Conservation (phyloP, 108 stramenopile genomes). For the Cyclotella kingstonii region DNA sequence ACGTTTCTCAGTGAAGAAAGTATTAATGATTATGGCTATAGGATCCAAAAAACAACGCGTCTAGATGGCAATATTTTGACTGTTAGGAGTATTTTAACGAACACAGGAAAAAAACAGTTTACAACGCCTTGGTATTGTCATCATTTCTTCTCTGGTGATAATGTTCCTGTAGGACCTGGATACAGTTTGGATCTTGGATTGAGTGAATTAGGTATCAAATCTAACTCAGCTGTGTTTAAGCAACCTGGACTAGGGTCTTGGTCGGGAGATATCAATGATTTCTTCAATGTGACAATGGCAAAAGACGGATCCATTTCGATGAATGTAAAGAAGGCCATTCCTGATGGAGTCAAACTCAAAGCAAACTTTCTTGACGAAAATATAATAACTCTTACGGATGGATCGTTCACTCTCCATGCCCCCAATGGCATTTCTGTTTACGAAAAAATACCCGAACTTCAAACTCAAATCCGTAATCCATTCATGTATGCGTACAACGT, state of each 20-base stretch:
- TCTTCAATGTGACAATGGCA: constrained; percentile 44
- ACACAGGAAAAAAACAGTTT: constrained; percentile 66
- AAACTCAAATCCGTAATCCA: constrained; percentile 35
- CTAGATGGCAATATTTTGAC: constrained; percentile 52
- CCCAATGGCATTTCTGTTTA: constrained; percentile 58
- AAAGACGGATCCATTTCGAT: constrained; percentile 49
- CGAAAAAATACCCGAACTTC: constrained; percentile 62
- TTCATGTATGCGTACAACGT: constrained; percentile 81
- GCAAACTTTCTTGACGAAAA: constrained; percentile 72
- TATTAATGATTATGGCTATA: constrained; percentile 54
- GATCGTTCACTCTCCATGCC: constrained; percentile 58
- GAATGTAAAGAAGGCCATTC: constrained; percentile 49
- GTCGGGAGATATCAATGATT: constrained; percentile 60
- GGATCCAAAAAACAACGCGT: constrained; percentile 52
- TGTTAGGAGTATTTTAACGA: constrained; percentile 63
- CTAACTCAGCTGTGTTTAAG: constrained; percentile 45
- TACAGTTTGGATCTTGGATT: constrained; percentile 62
- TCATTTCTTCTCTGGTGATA: constrained; percentile 78
- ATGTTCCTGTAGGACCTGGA: constrained; percentile 58
- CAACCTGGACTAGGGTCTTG: constrained; percentile 71
- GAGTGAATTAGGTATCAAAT: constrained; percentile 32
- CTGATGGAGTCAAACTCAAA: constrained; percentile 69
- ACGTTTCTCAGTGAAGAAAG: constrained; percentile 56
- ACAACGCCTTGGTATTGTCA: constrained; percentile 85
- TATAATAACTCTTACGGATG: constrained; percentile 44